These are phyloP conservation scores for Sphagnurus paluster DNA, from an alignment of 1,284 basidiomycete species.

Conservation along the genomic window DNA sequence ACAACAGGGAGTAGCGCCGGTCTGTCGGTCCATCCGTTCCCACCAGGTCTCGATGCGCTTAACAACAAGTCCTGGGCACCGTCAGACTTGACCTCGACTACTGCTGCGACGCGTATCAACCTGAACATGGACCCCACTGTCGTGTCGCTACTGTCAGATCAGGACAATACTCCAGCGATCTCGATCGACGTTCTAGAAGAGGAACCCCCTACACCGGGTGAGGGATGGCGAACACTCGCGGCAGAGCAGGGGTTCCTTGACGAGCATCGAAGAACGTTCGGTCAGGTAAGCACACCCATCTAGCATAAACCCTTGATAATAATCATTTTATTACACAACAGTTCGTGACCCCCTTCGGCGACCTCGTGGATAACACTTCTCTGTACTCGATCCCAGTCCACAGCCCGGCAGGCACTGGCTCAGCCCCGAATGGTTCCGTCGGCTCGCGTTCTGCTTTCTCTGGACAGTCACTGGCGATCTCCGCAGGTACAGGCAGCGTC, in stretches of 20 bases:
- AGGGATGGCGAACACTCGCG: slow-evolving; percentile 56
- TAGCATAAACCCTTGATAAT: too few relatives aligned
- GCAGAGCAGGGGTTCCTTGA: slow-evolving; percentile 25
- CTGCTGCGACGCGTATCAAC: slow-evolving; percentile 17
- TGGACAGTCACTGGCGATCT: slow-evolving; percentile 29
- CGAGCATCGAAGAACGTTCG: slow-evolving; percentile 55
- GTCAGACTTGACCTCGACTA: slow-evolving; percentile 22
- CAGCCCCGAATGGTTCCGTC: slow-evolving; percentile 39
- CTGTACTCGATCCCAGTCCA: slow-evolving; percentile 64
- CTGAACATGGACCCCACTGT: too few relatives aligned
- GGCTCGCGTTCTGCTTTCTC: slow-evolving; percentile 51
- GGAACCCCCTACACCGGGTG: slow-evolving; percentile 56
- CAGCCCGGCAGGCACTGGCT: too few relatives aligned
- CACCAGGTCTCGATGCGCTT: slow-evolving; percentile 50
- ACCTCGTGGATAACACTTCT: slow-evolving; percentile 56
- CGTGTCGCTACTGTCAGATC: slow-evolving; percentile 18
- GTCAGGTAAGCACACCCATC: slow-evolving; percentile 46
- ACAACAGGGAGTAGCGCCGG: slow-evolving; percentile 28
- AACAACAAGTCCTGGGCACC: slow-evolving; percentile 43
- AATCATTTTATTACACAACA: slow-evolving; percentile 40
- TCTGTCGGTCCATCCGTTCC: slow-evolving; percentile 33
- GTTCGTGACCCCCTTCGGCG: slow-evolving; percentile 39
- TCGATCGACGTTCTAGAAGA: slow-evolving; percentile 63
- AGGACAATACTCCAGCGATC: slow-evolving; percentile 29
- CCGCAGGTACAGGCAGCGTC: slow-evolving; percentile 41